A percentile compares a stretch with the other conserved stretches of the same genome.
Evolutionary conservation across 306 rosid species (phyloP).

Genomic region (Malus sieversii): DNA sequence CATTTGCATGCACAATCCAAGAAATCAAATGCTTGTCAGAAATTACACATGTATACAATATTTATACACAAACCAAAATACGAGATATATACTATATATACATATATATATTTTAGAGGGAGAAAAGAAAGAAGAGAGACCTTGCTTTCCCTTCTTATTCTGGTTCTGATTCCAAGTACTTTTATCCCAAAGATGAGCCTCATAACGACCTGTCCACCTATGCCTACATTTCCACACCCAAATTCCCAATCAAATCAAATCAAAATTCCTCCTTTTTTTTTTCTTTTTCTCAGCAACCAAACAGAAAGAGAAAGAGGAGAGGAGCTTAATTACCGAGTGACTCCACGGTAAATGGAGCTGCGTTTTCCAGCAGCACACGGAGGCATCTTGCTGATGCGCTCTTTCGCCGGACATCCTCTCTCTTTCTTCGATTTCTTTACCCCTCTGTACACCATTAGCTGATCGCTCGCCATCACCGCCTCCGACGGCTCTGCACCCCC

Average conservation of each 20-base stretch:
- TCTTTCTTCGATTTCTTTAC: slow-evolving; percentile 89
- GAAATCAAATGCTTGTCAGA: slow-evolving; percentile 28
- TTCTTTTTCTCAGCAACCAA: background rate
- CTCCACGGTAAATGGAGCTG: slow-evolving; percentile 97
- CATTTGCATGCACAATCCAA: slow-evolving; percentile 34
- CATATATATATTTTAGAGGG: background rate
- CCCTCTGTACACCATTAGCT: slow-evolving; percentile 67
- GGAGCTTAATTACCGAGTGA: slow-evolving; percentile 59
- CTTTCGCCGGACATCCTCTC: slow-evolving; percentile 93
- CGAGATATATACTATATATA: background rate
- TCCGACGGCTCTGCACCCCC: slow-evolving; percentile 36
- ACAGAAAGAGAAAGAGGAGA: background rate
- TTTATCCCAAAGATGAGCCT: slow-evolving; percentile 99
- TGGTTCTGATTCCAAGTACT: slow-evolving; percentile 99
- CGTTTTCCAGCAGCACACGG: slow-evolving; percentile 99
- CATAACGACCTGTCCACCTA: slow-evolving; percentile 99
- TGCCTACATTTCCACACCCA: slow-evolving; percentile 49
- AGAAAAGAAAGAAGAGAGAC: slow-evolving; percentile 32
- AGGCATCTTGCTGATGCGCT: slow-evolving; percentile 97
- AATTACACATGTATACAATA: background rate
- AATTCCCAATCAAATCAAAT: background rate
- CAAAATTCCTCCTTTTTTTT: background rate
- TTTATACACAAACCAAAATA: background rate
- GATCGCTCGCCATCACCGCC: slow-evolving; percentile 49
- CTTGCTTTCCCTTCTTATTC: slow-evolving; percentile 99